phyloP scores from a whole-genome alignment of 805 yeast species.

The Sungouiozyma intestinalis region DNA sequence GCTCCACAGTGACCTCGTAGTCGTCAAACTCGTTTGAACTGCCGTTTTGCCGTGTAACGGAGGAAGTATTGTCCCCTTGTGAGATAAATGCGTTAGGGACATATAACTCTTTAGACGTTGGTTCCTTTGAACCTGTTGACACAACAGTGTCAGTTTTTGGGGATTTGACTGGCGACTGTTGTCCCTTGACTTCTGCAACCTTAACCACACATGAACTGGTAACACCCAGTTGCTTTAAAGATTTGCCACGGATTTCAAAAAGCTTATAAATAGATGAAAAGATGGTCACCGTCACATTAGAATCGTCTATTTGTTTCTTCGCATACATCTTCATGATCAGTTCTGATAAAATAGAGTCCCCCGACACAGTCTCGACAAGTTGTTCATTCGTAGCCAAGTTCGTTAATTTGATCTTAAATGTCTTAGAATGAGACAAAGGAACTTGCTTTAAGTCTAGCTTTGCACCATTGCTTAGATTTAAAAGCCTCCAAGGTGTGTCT shows the following conservation, averaged over 20 bases:
- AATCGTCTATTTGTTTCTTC: background rate
- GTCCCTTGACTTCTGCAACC: background rate
- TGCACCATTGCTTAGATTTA: conserved; percentile 36
- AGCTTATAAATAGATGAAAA: background rate
- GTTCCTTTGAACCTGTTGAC: background rate
- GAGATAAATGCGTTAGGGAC: conserved; percentile 18
- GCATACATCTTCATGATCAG: background rate
- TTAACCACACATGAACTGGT: background rate
- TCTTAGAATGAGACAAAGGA: background rate
- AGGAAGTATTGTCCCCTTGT: conserved; percentile 1
- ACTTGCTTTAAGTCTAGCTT: conserved; percentile 27
- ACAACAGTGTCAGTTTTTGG: too few relatives aligned
- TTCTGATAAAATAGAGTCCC: background rate
- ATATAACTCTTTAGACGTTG: conserved; percentile 7
- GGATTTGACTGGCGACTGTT: too few relatives aligned
- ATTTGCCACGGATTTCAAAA: background rate
- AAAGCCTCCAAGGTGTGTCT: conserved; percentile 35
- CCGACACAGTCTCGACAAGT: background rate
- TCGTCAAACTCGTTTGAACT: conserved; percentile 25
- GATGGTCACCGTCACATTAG: background rate
- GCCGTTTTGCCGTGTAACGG: background rate
- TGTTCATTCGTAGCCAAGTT: background rate
- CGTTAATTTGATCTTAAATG: background rate
- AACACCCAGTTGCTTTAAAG: background rate
- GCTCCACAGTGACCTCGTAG: conserved; percentile 40